Percentiles rank a stretch among this genome's conserved stretches.
These are phyloP conservation scores for Rhizopogon rudus DNA, from an alignment of 768 basidiomycete species.

Conservation along the genomic window DNA sequence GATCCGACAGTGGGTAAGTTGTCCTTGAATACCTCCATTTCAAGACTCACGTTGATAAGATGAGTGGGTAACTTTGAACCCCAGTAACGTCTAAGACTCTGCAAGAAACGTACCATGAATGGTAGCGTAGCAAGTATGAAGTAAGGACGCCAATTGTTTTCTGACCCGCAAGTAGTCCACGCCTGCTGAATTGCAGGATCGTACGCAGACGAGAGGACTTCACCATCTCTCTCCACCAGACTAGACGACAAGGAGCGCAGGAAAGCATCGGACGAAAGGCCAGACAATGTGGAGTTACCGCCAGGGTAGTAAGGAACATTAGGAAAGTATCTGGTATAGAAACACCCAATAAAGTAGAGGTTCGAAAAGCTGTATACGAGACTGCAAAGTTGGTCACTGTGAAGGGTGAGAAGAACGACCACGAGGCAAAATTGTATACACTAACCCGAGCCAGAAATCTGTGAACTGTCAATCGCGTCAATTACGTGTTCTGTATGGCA, in stretches of 20 bases:
- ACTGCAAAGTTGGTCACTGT: conserved; percentile 80
- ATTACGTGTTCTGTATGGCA: conserved; percentile 2
- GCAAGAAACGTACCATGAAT: conserved; percentile 70
- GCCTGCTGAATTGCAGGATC: conserved; percentile 35
- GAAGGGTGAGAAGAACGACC: conserved; percentile 1
- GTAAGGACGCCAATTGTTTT: conserved; percentile 55
- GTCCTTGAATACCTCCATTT: conserved; percentile 1
- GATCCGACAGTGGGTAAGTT: background rate
- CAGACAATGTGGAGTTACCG: background rate
- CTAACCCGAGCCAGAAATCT: conserved; percentile 88
- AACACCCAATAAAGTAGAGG: conserved; percentile 70
- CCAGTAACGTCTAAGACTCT: conserved; percentile 81
- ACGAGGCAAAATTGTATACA: background rate
- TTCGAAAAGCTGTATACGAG: conserved; percentile 71
- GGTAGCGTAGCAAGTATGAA: conserved; percentile 63
- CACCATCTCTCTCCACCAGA: background rate
- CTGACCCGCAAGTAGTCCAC: conserved; percentile 37
- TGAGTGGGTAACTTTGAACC: conserved; percentile 76
- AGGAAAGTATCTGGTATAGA: conserved; percentile 40
- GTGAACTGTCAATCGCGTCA: conserved; percentile 46
- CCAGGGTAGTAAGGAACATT: background rate
- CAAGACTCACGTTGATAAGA: conserved; percentile 71
- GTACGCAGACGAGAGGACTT: conserved; percentile 7
- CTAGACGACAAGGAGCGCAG: background rate
- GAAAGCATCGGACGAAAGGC: background rate